A percentile compares a stretch with the other conserved stretches of the same genome.
Conservation (phyloP, 2,329 filamentous ascomycete genomes). For the Cytospora piceicola region DNA sequence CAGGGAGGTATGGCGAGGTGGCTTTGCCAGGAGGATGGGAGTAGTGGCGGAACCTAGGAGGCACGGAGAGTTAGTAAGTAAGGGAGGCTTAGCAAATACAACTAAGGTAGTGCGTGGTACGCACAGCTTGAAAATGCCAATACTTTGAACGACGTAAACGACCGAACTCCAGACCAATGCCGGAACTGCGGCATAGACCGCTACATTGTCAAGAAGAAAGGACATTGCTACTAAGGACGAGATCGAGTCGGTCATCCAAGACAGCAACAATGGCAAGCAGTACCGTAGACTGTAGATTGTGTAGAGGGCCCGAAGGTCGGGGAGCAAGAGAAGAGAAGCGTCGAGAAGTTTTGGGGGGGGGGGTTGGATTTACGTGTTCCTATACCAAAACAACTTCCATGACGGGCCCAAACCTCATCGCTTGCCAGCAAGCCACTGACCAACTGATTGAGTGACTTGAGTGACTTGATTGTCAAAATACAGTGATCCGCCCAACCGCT, state of each 20-base stretch:
- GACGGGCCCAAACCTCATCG: not conserved
- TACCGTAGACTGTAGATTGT: not conserved
- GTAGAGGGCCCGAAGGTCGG: not conserved
- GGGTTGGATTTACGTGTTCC: not conserved
- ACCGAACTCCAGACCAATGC: conserved; percentile 52
- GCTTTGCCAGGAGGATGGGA: conserved; percentile 53
- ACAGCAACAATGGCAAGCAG: not conserved
- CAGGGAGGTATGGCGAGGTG: conserved; percentile 54
- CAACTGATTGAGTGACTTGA: not conserved
- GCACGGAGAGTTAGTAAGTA: conserved; percentile 34
- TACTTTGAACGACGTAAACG: conserved; percentile 57
- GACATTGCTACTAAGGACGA: conserved; percentile 31
- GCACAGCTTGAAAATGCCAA: conserved; percentile 62
- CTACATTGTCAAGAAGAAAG: conserved; percentile 37
- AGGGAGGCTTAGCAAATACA: not conserved
- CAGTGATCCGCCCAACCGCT: not conserved
- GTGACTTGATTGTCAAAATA: not conserved
- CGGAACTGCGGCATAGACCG: conserved; percentile 43
- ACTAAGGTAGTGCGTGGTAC: conserved; percentile 22
- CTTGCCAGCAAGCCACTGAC: not conserved
- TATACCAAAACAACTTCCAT: conserved; percentile 1
- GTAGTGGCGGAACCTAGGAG: conserved; percentile 57
- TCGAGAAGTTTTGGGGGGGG: not conserved
- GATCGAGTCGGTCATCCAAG: conserved; percentile 34
- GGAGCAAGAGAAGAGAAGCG: not conserved